phyloP scores from a whole-genome alignment of 768 basidiomycete species.

The Clathrus columnatus region DNA sequence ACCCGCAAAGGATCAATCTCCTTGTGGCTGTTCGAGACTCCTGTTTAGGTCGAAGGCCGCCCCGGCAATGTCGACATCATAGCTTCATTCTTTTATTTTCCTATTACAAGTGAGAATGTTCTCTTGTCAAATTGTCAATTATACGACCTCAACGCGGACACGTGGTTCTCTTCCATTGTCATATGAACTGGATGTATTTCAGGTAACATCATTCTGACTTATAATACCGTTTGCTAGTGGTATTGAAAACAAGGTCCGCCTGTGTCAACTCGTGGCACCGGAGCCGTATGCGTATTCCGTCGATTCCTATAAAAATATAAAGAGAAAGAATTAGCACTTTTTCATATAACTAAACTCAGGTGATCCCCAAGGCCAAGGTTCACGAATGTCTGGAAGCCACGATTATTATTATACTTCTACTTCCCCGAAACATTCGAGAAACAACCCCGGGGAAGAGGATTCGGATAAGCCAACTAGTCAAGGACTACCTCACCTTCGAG shows the following conservation, averaged over 20 bases:
- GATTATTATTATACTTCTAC: conserved; percentile 2
- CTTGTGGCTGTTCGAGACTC: neutral
- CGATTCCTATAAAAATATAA: neutral
- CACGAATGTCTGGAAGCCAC: conserved; percentile 7
- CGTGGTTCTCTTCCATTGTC: neutral
- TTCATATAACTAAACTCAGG: neutral
- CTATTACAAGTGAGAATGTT: neutral
- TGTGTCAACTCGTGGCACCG: neutral
- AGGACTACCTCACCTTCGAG: conserved; percentile 7
- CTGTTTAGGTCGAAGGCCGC: neutral
- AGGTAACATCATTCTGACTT: neutral
- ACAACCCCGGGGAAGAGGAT: neutral
- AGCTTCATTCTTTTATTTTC: neutral
- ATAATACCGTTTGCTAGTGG: conserved; percentile 1
- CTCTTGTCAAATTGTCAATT: neutral
- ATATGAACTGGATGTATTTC: neutral
- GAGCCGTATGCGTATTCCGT: neutral
- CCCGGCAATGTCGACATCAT: neutral
- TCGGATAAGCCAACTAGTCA: neutral
- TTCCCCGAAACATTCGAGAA: neutral
- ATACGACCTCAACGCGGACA: neutral
- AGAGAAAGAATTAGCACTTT: neutral
- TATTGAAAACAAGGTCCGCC: conserved; percentile 1
- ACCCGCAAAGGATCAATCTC: neutral
- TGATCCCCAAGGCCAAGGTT: neutral